Evolutionary conservation across 2,329 filamentous ascomycete genomes (phyloP), one percentile per base, ranked within the genome.

Genomic region (Phaeosphaeriaceae sp.): DNA sequence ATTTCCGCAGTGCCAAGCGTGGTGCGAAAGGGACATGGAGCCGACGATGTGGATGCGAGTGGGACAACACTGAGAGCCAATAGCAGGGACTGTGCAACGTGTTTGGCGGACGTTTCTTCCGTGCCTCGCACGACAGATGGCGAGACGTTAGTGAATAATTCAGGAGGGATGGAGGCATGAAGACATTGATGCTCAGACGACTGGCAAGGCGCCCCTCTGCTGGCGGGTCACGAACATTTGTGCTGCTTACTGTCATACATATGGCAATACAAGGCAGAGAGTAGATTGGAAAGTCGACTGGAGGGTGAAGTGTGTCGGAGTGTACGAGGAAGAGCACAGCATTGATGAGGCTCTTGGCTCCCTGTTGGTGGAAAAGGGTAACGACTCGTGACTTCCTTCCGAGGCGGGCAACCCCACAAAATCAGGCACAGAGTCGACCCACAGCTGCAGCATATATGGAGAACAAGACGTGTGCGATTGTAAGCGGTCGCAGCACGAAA

Each of bases 341-440:
- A 59, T 67, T 57, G 56, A 65, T 61, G 63, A 63, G 59, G 56
- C 60, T 63, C 66, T 63, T 66, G 62, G 63, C 61, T 56, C 10
- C 17, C 21, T 44, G 30, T 10, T 6, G 22, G 52, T 24, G 54
- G 30, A 35, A 35, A 35, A 13, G 42, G 28, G 52, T 22, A 35
- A 48, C 26, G 53, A 22, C 52, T 52, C 30, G 58, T 54, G 49
- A 53, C 53, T 57, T 62, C 26, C 49, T 55, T 42, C 52, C 48
- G 17, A 54, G 30, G 26, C 44, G 23, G 55, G 52, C 28, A 49
- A 59, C 54, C 58, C 62, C 65, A 65, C 52, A 54, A 44, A 47
- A 47, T 19, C 30, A 54, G 30, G 51, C 55, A 60, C 55, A 51
- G 50, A 51, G 40, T 50, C 49, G 24, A 23, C 22, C 24, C 30